Conservation (phyloP, 345 rosid species). For the Noccaea caerulescens region DNA sequence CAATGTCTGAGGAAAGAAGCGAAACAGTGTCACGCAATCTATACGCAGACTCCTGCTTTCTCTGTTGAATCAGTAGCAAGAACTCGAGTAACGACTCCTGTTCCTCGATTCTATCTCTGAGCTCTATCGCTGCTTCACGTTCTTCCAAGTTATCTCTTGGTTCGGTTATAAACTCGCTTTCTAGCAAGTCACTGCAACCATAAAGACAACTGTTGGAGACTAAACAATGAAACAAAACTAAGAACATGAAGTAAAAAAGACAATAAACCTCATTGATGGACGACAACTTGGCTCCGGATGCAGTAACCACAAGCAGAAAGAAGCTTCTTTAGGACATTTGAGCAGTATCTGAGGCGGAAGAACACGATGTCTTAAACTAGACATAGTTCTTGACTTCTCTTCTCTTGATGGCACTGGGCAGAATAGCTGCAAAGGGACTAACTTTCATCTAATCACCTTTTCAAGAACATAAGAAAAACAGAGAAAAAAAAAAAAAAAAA, state of each 20-base stretch:
- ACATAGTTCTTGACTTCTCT: constrained; percentile 84
- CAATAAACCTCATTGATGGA: constrained; percentile 71
- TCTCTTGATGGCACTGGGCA: constrained; percentile 70
- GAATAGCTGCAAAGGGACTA: constrained; percentile 56
- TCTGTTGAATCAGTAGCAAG: constrained; percentile 70
- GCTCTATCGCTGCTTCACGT: constrained; percentile 83
- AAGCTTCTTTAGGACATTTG: constrained; percentile 90
- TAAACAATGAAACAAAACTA: constrained; percentile 13
- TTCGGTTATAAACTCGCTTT: constrained; percentile 83
- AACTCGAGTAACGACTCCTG: constrained; percentile 88
- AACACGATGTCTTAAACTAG: constrained; percentile 90
- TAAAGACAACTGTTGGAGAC: not conserved
- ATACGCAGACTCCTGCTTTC: constrained; percentile 76
- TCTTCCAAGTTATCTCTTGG: constrained; percentile 75
- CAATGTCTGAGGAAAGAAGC: constrained; percentile 79
- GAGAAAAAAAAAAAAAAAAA: not conserved
- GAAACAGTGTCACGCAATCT: constrained; percentile 69
- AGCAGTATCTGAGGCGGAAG: constrained; percentile 91
- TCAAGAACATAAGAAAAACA: constrained; percentile 18
- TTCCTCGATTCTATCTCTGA: constrained; percentile 79
- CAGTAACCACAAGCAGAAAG: constrained; percentile 90
- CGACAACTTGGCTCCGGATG: constrained; percentile 90
- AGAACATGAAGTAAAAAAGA: constrained; percentile 3
- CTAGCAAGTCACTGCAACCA: constrained; percentile 70
- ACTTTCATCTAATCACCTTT: constrained; percentile 45